Evolutionary conservation across 2,329 filamentous ascomycete genomes (phyloP).

Genomic region (Leptoxyphium fumago): DNA sequence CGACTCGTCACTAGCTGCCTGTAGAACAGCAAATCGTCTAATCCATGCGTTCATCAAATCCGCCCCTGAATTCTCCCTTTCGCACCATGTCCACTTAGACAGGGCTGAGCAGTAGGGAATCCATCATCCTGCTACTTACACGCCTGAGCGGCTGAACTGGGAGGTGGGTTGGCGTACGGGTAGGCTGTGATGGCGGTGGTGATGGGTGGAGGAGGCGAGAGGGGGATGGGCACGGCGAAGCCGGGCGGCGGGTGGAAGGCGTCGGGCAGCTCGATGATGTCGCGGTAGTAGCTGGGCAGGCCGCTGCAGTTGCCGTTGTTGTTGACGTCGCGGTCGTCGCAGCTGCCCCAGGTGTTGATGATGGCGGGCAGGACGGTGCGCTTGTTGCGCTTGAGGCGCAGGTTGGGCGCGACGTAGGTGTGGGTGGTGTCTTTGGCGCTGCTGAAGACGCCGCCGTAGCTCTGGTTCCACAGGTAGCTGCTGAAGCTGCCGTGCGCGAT

Average conservation of each 20-base stretch:
- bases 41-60: no score
- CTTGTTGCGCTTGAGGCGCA: background rate
- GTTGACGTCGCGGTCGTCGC: no score
- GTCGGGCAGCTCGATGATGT: background rate
- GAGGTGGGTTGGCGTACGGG: no score
- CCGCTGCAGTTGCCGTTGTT: no score
- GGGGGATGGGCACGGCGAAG: background rate
- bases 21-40: no score
- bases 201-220: background rate
- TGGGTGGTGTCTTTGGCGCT: constrained; percentile 1
- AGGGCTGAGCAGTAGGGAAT: no score
- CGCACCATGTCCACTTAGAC: no score
- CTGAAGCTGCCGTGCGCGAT: background rate
- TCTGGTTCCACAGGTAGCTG: constrained; percentile 1
- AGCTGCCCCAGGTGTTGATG: no score
- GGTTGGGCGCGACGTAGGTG: constrained; percentile 1
- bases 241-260: constrained; percentile 1
- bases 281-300: background rate
- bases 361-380: constrained; percentile 1
- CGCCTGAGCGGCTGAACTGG: no score
- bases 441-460: constrained; percentile 1
- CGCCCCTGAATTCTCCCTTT: no score
- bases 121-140: no score
- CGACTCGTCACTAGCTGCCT: no score
- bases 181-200: constrained; percentile 5